Base-by-base conservation (phyloP, 106 monocot species). In the Allium cepa region DNA sequence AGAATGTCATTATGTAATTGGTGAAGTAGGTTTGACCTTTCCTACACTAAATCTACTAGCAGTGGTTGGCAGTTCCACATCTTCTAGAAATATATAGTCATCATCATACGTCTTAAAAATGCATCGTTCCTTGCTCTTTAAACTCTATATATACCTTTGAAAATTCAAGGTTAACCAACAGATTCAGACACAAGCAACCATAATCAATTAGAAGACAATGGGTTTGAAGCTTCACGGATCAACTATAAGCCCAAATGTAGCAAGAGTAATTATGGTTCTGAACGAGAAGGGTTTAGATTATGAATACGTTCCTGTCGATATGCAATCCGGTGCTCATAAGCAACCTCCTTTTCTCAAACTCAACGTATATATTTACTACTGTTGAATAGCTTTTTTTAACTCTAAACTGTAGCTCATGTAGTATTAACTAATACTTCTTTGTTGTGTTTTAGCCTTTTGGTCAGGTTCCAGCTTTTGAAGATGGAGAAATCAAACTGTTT, bases 301-400 rank as follows among this genome's bases (percentile, higher is more conserved):
- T 71, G 85, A 85, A 13, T n/a, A 81, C 67, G 9, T 70, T 60
- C 18, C 47, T 52, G 78, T 85, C 59, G 72, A 81, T 46, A 75
- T 85, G 73, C n/a, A 46, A 58, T 18, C 72, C 53, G 81, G 78
- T 11, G 81, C 73, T 16, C 78, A 93, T 67, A 93, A 93, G 66
- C 71, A 83, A 46, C 80, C 82, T 6, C 49, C 47, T 7, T 64
- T 64, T 46, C 64, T 64, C 1, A 18, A 47, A 1, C 13, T 49
- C 49, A 64, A 64, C 11, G 64, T 64, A 64, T 17, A 4, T 17
- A 7, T 50, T 36, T 0, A 36, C 36, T 36, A 36, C 36, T 36
- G 3, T 36, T 36, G 36, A 36, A 36, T 36, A 36, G 3, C 36
- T 36, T 36, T 0, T 36, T 36, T 36, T 3, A 36, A 36, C 36